These are phyloP conservation scores for Lanmaoa rubissima DNA, from an alignment of 768 basidiomycete genomes.

Conservation along the genomic window DNA sequence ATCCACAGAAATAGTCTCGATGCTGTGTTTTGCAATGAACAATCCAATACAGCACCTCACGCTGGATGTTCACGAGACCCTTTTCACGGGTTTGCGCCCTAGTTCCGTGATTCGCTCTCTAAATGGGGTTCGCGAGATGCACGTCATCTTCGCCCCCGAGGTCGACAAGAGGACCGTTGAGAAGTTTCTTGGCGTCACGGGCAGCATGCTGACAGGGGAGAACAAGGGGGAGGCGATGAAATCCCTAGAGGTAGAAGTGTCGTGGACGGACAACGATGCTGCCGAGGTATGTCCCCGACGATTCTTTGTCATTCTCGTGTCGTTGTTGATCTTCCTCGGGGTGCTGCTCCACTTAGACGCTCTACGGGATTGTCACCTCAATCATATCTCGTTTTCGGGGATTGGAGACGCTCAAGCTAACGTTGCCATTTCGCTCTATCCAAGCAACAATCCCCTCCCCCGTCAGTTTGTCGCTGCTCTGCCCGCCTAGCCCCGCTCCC, in stretches of 20 bases:
- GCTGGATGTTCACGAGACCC: constrained; percentile 27
- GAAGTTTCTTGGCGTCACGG: constrained; percentile 29
- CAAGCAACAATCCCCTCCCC: constrained; percentile 17
- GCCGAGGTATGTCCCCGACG: constrained; percentile 21
- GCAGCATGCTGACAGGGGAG: constrained; percentile 19
- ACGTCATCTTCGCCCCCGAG: constrained; percentile 29
- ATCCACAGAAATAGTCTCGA: constrained; percentile 23
- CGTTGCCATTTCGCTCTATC: constrained; percentile 31
- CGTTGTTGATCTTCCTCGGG: neutral
- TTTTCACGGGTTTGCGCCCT: constrained; percentile 31
- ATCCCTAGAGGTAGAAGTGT: constrained; percentile 29
- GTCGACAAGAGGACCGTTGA: constrained; percentile 35
- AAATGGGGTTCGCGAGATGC: constrained; percentile 29
- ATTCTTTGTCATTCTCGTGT: neutral
- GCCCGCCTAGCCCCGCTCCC: neutral
- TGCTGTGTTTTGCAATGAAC: constrained; percentile 17
- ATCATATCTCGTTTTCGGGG: constrained; percentile 34
- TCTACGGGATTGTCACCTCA: constrained; percentile 30
- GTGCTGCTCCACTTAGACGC: constrained; percentile 13
- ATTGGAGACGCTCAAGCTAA: constrained; percentile 28
- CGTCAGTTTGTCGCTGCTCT: neutral
- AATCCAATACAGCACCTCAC: constrained; percentile 22
- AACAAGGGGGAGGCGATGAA: constrained; percentile 12
- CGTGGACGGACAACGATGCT: constrained; percentile 28
- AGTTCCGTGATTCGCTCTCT: constrained; percentile 27